Conservation (phyloP, 140 eudicot species). For the Anethum foeniculum region DNA sequence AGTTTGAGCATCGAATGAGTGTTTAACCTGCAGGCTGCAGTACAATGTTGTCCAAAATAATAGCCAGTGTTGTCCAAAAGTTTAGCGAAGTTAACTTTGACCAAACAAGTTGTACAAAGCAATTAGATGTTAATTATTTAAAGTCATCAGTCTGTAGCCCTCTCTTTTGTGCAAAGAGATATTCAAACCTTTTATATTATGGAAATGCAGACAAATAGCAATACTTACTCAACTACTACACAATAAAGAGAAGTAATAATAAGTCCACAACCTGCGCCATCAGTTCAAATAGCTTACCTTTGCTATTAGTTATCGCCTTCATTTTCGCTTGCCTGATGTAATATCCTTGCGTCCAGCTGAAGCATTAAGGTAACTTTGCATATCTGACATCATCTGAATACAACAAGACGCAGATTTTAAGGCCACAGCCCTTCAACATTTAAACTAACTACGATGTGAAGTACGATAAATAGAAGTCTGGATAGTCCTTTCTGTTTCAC, state of each 20-base stretch:
- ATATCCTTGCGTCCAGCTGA: conserved; percentile 24
- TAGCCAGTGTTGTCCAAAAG: not conserved
- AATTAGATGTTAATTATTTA: not conserved
- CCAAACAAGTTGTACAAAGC: not conserved
- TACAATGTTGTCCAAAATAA: not conserved
- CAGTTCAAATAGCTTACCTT: conserved; percentile 36
- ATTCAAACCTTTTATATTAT: not conserved
- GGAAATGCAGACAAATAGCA: not conserved
- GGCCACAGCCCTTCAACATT: not conserved
- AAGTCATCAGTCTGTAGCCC: not conserved
- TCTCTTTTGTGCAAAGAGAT: not conserved
- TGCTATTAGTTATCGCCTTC: conserved; percentile 38
- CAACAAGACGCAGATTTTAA: not conserved
- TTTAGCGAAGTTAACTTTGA: not conserved
- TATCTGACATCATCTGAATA: conserved; percentile 54
- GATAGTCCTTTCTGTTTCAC: too few relatives aligned
- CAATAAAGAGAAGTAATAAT: not conserved
- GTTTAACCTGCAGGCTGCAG: conserved; percentile 65
- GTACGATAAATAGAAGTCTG: not conserved
- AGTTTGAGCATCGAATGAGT: conserved; percentile 81
- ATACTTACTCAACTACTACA: not conserved
- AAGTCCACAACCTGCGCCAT: not conserved
- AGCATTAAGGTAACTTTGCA: conserved; percentile 32
- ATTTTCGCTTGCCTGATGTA: conserved; percentile 24
- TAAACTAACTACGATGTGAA: not conserved